A percentile compares a stretch with the other conserved stretches of the same genome.
Evolutionary conservation across 495 filamentous ascomycete species (phyloP).

Genomic region (Talaromyces trachyspermus): DNA sequence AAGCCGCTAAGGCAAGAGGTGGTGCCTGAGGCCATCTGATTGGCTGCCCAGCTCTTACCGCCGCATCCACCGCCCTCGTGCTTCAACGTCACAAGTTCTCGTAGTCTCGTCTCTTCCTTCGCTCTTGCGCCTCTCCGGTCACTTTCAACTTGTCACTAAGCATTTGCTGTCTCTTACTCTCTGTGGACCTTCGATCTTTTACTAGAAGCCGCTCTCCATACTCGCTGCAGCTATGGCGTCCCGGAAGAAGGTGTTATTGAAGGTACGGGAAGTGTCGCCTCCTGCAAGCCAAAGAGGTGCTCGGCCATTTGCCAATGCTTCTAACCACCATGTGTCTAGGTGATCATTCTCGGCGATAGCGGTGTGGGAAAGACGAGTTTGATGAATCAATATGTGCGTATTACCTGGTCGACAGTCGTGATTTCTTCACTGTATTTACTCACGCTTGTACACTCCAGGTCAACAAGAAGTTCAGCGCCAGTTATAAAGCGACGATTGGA

Average conservation of each 20-base stretch:
- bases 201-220: conserved; percentile 7
- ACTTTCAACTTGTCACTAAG: neutral
- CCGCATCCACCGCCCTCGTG: conserved; percentile 8
- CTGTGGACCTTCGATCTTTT: conserved; percentile 4
- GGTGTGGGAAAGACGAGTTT: conserved; percentile 98
- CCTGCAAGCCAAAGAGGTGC: too few species aligned
- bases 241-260: conserved; percentile 94
- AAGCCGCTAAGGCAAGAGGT: too few species aligned
- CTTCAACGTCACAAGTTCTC: conserved; percentile 9
- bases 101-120: conserved; percentile 12
- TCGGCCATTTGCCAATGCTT: too few species aligned
- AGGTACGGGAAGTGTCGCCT: conserved; percentile 64
- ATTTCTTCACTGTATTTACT: conserved; percentile 13
- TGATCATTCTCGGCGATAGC: conserved; percentile 97
- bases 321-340: too few species aligned
- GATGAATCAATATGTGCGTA: conserved; percentile 99
- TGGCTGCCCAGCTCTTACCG: conserved; percentile 1
- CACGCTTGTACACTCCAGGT: conserved; percentile 50
- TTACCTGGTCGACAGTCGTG: conserved; percentile 7
- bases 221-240: conserved; percentile 59
- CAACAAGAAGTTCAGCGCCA: conserved; percentile 99
- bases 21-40: neutral
- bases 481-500: conserved; percentile 99
- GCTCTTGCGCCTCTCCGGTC: conserved; percentile 11
- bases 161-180: conserved; percentile 1